phyloP scores from a whole-genome alignment of 129 eudicot species.

The Oenanthe sinensis region DNA sequence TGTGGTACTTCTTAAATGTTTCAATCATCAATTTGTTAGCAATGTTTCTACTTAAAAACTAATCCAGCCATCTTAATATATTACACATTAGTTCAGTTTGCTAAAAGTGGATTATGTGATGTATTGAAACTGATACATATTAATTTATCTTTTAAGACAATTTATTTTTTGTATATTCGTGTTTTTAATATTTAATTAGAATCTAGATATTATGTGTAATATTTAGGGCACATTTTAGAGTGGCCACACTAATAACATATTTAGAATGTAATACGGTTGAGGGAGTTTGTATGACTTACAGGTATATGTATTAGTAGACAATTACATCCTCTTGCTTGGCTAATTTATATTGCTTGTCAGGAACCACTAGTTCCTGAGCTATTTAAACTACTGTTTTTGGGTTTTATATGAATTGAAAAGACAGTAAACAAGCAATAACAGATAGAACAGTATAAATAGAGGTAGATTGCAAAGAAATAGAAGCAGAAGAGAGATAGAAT shows the following conservation, averaged over 20 bases:
- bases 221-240: neutral
- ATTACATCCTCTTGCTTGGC: neutral
- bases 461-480: too few relatives aligned
- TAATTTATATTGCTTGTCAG: neutral
- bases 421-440: too few relatives aligned
- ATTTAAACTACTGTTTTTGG: too few relatives aligned
- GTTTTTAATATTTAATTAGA: neutral
- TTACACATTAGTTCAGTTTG: neutral
- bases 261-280: neutral
- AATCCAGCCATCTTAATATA: neutral
- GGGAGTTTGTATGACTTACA: neutral
- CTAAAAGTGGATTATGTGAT: neutral
- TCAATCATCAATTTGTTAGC: neutral
- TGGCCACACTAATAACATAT: neutral
- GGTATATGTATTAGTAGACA: neutral
- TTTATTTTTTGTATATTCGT: neutral
- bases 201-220: neutral
- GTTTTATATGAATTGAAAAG: too few relatives aligned
- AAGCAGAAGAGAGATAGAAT: too few relatives aligned
- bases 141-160: neutral
- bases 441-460: too few relatives aligned
- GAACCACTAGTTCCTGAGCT: too few relatives aligned
- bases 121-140: neutral
- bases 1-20: neutral
- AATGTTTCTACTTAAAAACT: neutral